Conservation (phyloP, 441 rosid species). For the Syzygium malaccense region DNA sequence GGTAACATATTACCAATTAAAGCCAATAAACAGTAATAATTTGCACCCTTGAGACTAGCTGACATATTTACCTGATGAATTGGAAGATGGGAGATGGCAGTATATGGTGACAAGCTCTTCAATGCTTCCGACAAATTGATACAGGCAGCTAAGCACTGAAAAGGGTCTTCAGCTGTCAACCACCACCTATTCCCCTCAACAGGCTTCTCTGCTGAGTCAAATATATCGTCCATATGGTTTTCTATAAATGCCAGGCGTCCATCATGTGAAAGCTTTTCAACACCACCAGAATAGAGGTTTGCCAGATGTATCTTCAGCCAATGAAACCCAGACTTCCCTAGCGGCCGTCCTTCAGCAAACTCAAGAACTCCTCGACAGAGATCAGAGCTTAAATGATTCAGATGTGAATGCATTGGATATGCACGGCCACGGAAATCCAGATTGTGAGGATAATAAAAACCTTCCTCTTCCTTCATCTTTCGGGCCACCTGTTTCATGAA, state of each 20-base stretch:
- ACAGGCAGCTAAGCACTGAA: constrained; percentile 94
- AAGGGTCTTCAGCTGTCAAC: constrained; percentile 95
- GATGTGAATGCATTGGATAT: constrained; percentile 94
- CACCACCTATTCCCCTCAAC: constrained; percentile 81
- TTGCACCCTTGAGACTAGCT: background rate
- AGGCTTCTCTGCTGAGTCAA: constrained; percentile 89
- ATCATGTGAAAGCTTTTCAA: constrained; percentile 88
- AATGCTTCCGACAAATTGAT: constrained; percentile 73
- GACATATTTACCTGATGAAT: constrained; percentile 73
- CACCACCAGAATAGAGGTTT: constrained; percentile 77
- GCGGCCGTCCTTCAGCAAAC: constrained; percentile 84
- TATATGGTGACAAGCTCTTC: constrained; percentile 64
- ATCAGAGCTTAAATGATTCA: constrained; percentile 90
- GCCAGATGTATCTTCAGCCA: constrained; percentile 95
- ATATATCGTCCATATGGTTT: constrained; percentile 62
- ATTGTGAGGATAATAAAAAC: constrained; percentile 96
- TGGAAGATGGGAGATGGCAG: constrained; percentile 67
- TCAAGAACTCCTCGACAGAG: constrained; percentile 91
- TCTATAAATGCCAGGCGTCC: constrained; percentile 79
- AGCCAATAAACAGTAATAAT: background rate
- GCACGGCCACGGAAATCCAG: constrained; percentile 96
- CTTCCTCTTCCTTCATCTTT: constrained; percentile 85
- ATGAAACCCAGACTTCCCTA: constrained; percentile 74
- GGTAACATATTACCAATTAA: background rate
- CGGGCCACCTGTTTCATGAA: constrained; percentile 65